Evolutionary conservation across 1,284 basidiomycete species (phyloP), one percentile per base, ranked within the genome.

Genomic region (Cryptococcus sp.): DNA sequence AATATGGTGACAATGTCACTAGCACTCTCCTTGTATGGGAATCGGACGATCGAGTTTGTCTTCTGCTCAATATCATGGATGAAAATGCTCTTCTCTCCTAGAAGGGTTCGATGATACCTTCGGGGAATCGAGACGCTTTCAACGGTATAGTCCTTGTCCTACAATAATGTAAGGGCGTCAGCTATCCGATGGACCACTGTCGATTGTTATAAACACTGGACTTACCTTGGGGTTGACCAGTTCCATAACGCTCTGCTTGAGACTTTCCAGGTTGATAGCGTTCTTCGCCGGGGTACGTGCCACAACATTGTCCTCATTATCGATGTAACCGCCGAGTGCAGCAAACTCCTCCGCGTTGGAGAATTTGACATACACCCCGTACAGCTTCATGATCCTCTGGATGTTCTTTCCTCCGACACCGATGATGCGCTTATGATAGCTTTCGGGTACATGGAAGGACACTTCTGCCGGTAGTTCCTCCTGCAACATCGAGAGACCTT

Each of bases 341-440:
- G 93, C 93, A 77, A 95, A 98, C 78, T 99, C 96, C 68, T 98
- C 94, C 6, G 93, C 93, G 76, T 98, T 99, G 44, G 92, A 94
- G 74, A 99, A 99, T 80, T 99, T 99, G 80, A 99, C 96, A 79
- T 98, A 99, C 25, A 98, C 95, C 34, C 95, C 95, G 71, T 90
- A 97, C 78, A 96, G 94, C 81, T 98, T 98, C 95, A 99, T 99
- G 78, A 99, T 99, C 60, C 93, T 86, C 61, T 99, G 95, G 59
- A 99, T 99, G 79, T 95, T 99, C 73, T 94, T 90, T 34, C 95
- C 95, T 45, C 93, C 95, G 25, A 98, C 95, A 61, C 95, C 95
- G 67, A 99, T 99, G 77, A 99, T 99, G 62, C 96, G 90, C 80
- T 99, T 99, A 82, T 99, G 95, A 77, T 98, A 99, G 50, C 87